Evolutionary conservation across 2,329 filamentous ascomycete genomes (phyloP).

Genomic region (Fusarium verrucosum): DNA sequence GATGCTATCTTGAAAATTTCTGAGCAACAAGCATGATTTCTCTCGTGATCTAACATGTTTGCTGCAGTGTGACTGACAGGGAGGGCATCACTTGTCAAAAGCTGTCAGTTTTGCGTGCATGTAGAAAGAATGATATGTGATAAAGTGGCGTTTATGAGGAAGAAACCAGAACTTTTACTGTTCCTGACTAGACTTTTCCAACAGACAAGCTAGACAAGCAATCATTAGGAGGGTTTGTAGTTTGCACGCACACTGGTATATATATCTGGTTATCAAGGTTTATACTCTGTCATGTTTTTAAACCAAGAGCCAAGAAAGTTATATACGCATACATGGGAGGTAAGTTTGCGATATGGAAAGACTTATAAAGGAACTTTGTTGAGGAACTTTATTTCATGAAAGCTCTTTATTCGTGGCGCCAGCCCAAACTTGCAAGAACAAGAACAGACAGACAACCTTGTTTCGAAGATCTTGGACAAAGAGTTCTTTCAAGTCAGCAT

Average conservation of each 20-base stretch:
- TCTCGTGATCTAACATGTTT: neutral
- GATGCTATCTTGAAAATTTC: neutral
- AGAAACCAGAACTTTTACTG: neutral
- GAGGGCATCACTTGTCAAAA: neutral
- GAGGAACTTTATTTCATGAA: neutral
- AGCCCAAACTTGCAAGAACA: neutral
- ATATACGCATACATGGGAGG: no score
- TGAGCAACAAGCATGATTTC: neutral
- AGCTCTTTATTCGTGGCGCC: neutral
- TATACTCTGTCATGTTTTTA: neutral
- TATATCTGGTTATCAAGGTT: neutral
- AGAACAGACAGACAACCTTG: neutral
- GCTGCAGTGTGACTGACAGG: neutral
- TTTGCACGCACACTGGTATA: neutral
- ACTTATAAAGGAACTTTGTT: no score
- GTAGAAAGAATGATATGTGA: neutral
- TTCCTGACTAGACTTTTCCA: constrained; percentile 2
- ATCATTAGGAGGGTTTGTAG: neutral
- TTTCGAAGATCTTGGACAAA: neutral
- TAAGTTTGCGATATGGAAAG: neutral
- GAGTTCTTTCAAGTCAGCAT: neutral
- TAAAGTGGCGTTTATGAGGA: neutral
- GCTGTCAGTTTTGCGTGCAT: no score
- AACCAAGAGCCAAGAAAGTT: no score
- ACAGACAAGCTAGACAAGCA: neutral